These are phyloP conservation scores for Colletotrichum noveboracense DNA, from an alignment of 2,329 filamentous ascomycete genomes.

Conservation along the genomic window DNA sequence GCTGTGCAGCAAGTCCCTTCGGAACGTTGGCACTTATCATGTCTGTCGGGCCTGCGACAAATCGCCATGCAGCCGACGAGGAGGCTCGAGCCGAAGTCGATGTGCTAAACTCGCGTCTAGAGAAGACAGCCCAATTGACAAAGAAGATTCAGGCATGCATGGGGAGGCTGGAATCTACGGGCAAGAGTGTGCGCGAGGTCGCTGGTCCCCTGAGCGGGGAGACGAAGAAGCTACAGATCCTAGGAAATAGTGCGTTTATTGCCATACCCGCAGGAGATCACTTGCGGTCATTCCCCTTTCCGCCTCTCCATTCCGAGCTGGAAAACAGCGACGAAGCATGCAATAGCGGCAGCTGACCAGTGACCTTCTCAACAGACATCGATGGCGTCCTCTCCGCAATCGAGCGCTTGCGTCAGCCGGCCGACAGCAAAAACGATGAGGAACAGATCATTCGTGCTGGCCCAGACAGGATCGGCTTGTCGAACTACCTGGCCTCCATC, in stretches of 20 bases:
- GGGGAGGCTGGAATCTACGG: slow-evolving; percentile 82
- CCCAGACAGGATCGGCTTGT: slow-evolving; percentile 82
- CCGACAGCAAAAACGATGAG: slow-evolving; percentile 89
- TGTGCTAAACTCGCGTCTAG: slow-evolving; percentile 75
- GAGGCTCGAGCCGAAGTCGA: slow-evolving; percentile 74
- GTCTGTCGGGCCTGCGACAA: slow-evolving; percentile 54
- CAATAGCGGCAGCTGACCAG: slow-evolving; percentile 23
- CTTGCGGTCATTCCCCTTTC: not conserved
- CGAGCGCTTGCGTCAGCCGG: slow-evolving; percentile 85
- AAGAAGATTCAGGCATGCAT: slow-evolving; percentile 95
- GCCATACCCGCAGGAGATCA: not conserved
- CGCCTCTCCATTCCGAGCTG: not conserved
- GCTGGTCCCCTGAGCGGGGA: slow-evolving; percentile 93
- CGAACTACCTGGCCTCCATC: slow-evolving; percentile 86
- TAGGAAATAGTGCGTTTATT: slow-evolving; percentile 71
- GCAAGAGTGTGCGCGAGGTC: slow-evolving; percentile 89
- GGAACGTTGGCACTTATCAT: slow-evolving; percentile 36
- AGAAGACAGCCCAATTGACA: slow-evolving; percentile 91
- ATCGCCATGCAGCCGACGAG: slow-evolving; percentile 63
- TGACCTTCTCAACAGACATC: slow-evolving; percentile 63
- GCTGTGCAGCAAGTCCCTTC: not conserved
- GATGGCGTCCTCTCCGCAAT: slow-evolving; percentile 87
- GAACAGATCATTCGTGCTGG: slow-evolving; percentile 89
- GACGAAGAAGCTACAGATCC: slow-evolving; percentile 86
- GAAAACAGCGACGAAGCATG: not conserved